These are phyloP conservation scores for Neolecta irregularis DNA, from an alignment of 1,139 yeast genomes.

Conservation along the genomic window DNA sequence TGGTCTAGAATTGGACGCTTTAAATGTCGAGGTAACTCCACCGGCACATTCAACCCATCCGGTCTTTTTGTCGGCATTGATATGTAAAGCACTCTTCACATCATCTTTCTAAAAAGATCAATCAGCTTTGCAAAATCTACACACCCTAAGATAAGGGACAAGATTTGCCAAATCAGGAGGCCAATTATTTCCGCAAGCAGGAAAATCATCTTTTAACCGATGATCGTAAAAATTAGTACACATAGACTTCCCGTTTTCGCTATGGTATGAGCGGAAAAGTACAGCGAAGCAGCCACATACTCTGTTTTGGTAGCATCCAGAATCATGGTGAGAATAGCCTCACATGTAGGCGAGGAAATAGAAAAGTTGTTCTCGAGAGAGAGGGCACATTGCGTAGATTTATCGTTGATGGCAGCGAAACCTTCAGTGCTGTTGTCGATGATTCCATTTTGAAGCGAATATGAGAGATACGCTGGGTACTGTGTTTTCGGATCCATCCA, in stretches of 20 bases:
- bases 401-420: slow-evolving; percentile 22
- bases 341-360: slow-evolving; percentile 22
- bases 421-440: slow-evolving; percentile 26
- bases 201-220: slow-evolving; percentile 52
- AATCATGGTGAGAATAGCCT: slow-evolving; percentile 18
- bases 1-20: slow-evolving; percentile 41
- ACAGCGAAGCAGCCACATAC: slow-evolving; percentile 12
- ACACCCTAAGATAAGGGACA: slow-evolving; percentile 39
- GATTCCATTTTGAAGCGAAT: slow-evolving; percentile 43
- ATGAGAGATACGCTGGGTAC: slow-evolving; percentile 68
- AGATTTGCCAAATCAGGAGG: slow-evolving; percentile 56
- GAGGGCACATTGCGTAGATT: slow-evolving; percentile 22
- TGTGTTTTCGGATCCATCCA: slow-evolving; percentile 90
- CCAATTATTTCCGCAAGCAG: slow-evolving; percentile 91
- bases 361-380: slow-evolving; percentile 22
- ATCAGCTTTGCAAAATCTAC: neutral
- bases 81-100: slow-evolving; percentile 41
- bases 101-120: slow-evolving; percentile 22
- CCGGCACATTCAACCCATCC: slow-evolving; percentile 68
- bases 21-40: slow-evolving; percentile 38
- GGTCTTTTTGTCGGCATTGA: slow-evolving; percentile 21
- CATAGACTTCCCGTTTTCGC: slow-evolving; percentile 25
- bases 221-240: slow-evolving; percentile 79
- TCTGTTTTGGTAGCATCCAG: slow-evolving; percentile 15
- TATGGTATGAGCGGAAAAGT: slow-evolving; percentile 14